Conservation (phyloP, 2,329 filamentous ascomycete species). For the Cladobotryum mycophilum region DNA sequence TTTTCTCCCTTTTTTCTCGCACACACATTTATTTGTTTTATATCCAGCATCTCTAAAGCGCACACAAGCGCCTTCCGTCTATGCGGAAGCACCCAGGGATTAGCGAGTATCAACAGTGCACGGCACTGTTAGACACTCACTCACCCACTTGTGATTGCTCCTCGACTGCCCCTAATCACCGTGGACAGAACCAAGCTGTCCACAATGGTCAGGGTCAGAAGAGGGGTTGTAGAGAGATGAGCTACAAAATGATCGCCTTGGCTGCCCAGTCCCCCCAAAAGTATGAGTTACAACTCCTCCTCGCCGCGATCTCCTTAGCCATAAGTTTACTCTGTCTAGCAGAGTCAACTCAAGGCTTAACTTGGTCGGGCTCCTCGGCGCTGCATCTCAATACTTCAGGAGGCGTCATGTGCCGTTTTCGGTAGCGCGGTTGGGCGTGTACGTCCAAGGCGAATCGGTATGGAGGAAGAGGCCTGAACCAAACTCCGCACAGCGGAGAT, state of each 20-base stretch:
- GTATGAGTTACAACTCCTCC: neutral
- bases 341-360: neutral
- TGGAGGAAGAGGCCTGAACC: slow-evolving; percentile 11
- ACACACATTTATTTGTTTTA: slow-evolving; percentile 16
- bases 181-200: slow-evolving; percentile 5
- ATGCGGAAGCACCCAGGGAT: slow-evolving; percentile 15
- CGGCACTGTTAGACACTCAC: slow-evolving; percentile 10
- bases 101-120: slow-evolving; percentile 17
- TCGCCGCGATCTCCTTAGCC: neutral
- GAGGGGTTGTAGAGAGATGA: slow-evolving; percentile 19
- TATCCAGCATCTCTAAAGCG: slow-evolving; percentile 29
- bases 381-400: neutral
- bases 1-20: slow-evolving; percentile 12
- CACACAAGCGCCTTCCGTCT: slow-evolving; percentile 16
- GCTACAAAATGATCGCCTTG: slow-evolving; percentile 14
- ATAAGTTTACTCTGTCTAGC: neutral
- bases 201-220: neutral
- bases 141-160: slow-evolving; percentile 15
- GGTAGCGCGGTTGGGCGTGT: neutral
- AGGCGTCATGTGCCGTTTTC: neutral
- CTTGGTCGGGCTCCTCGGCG: slow-evolving; percentile 1
- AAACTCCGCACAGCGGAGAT: slow-evolving; percentile 28
- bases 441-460: slow-evolving; percentile 7
- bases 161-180: slow-evolving; percentile 13
- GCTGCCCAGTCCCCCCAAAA: neutral